Conservation (phyloP, 2,329 filamentous ascomycete genomes). For the Xylariomycetidae sp. region DNA sequence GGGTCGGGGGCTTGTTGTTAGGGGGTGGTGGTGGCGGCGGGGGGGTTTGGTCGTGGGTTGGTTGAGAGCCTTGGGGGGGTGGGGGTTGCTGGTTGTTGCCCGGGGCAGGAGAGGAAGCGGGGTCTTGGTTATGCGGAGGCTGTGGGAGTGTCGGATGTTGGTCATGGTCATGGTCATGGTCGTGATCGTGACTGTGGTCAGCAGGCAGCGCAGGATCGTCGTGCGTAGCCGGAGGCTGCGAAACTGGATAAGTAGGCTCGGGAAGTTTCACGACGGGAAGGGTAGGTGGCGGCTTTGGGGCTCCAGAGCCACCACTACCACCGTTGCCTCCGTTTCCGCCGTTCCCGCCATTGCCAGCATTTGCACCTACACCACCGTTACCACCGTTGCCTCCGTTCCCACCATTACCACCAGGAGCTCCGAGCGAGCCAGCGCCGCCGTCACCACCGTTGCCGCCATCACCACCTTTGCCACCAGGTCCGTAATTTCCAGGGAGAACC, state of each 20-base stretch:
- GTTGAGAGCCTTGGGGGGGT: not conserved
- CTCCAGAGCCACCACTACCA: not conserved
- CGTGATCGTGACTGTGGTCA: not conserved
- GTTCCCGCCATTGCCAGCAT: slow-evolving; percentile 1
- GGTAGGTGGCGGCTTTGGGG: not conserved
- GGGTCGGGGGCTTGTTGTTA: slow-evolving; percentile 1
- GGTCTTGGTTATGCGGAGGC: not conserved
- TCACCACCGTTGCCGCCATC: slow-evolving; percentile 1
- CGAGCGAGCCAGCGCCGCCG: not conserved
- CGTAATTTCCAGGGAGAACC: slow-evolving; percentile 2
- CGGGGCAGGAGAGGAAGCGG: not conserved
- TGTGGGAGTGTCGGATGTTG: not conserved
- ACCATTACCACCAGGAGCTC: slow-evolving; percentile 1
- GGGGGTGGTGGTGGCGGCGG: not conserved
- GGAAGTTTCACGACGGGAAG: not conserved
- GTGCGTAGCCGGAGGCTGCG: slow-evolving; percentile 1
- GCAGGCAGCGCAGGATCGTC: not conserved
- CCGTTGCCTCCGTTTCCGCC: slow-evolving; percentile 3
- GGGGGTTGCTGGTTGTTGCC: not conserved
- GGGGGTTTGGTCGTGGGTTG: not conserved
- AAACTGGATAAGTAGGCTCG: not conserved
- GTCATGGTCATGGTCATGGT: no score
- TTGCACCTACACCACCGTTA: slow-evolving; percentile 1
- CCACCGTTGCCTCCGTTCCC: slow-evolving; percentile 4
- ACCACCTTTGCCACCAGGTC: slow-evolving; percentile 1